Base-by-base conservation (phyloP, 2,329 filamentous ascomycete species). In the Colletotrichum godetiae region DNA sequence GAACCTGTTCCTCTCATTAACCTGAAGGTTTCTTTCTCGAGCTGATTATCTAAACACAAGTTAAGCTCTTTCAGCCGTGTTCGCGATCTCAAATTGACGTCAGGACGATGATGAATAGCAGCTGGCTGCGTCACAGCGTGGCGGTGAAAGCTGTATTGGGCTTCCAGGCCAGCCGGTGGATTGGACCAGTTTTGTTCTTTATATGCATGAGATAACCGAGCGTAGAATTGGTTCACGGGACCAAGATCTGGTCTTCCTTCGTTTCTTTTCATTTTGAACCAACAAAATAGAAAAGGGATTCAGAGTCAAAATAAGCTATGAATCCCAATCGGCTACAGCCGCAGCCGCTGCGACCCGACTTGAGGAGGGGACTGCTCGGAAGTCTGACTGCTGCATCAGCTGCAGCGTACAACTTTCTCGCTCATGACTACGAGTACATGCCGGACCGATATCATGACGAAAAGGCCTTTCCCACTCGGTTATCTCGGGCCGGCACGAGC, bases 361-460 rank as follows among this genome's bases (percentile, higher is more conserved):
- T 66, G 60, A 56, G 31, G 37, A 57, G 31, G 46, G 60, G 71
- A 11, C 42, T 61, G 31, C 8, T 56, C 35, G 67, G 46, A 31
- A 66, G 67, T 42, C 24, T 73, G 33, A 52, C 71, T 22, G 49
- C 67, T 12, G 71, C 60, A 22, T 64, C 70, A 13, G 67, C 66
- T 13, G 70, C 70, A 35, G 59, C 70, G 0, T 71, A 73, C 49
- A 66, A 66, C 29, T 66, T 73, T 60, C 60, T 73, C 57, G 46
- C 71, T 7, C 56, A 73, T 60, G 71, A 73, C 60, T 70, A 66
- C 57, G 71, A 73, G 65, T 33, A 60, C 27, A 67, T 65, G 10
- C 71, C 71, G 22, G 71, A 73, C 61, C 67, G 71, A 10, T 61
- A 61, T 19, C 60, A 60, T 31, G 71, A 73, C 33, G 67, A 70